Evolutionary conservation across 2,329 filamentous ascomycete genomes (phyloP), one percentile per base, ranked within the genome.

Genomic region (Bisporella sp.): DNA sequence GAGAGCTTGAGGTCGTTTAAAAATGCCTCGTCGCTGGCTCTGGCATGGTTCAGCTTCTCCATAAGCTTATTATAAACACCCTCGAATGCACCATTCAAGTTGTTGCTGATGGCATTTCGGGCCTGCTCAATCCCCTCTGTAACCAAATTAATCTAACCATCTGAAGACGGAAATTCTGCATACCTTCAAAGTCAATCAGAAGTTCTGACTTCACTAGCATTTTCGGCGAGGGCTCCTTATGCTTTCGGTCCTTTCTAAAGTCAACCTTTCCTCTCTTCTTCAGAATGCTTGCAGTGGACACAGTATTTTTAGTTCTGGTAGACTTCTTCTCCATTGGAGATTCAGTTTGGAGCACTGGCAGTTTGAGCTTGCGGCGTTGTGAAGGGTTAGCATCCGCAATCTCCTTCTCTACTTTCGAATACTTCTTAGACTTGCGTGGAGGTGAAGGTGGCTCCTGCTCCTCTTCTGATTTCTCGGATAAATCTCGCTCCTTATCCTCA

Each of bases 81-180:
- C 6, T 57, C 49, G 32, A 63, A 61, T 3, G 51, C 51, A 8
- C 41, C 41, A 40, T 54, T 52, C 6, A 52, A 40, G 4, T 35
- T 46, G 0, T 37, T 37, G 2, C 47, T 31, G 4, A 63, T 51
- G 4, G 55, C 33, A 7, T 37, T 21, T 41, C 57, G 50, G 9
- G 59, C 59, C 28, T 40, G 47, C 28, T 56, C 54, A 30, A 62
- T 41, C 13, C 55, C 58, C 51, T 58, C 61, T 64, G 46, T 5
- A 30, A 32, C 21, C 21, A 7, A 44, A 13, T 32, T 29, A 33
- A 28, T 31, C 33, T 12, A 11, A n/a, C 9, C 5, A 5, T 4
- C 11, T 13, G 29, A 33, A 11, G 5, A 43, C 9, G 28, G 13
- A 30, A 31, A 8, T 4, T 40, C 13, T 41, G 1, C 43, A 7